Evolutionary conservation across 2,329 filamentous ascomycete species (phyloP), one percentile per base, ranked within the genome.

Genomic region (Hymenoscyphus occultus): DNA sequence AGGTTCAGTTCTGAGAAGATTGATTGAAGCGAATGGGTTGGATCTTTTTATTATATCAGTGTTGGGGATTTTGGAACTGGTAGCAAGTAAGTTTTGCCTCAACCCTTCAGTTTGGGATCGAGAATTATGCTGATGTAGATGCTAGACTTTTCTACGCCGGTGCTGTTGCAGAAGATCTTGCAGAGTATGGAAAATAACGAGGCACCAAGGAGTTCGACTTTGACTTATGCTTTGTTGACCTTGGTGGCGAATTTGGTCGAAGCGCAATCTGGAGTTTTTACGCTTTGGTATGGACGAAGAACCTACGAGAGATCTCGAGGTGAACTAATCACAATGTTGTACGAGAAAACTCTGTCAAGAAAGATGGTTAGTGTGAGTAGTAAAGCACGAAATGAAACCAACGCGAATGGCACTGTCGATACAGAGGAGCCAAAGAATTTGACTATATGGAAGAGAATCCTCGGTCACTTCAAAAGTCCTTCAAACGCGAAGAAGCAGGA

Each of bases 291-390:
- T 73, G 87, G 88, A n/a, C 85, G 93, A 69, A 87, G 93, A 66
- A 86, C 86, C 35, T 97, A 97, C 71, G 93, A 97, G 76, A 81
- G 93, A 65, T 92, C 90, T 5, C 82, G 93, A 59, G 93, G 93
- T 4, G 92, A 96, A 77, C 86, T 94, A 83, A 90, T 94, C 65
- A 93, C 90, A 16, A 92, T 92, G 85, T 82, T 93, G 13, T 92
- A 92, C 72, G 90, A 92, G 72, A 94, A 94, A 76, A 73, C 74
- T 0, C 64, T 76, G 3, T 73, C 72, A 10, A 71, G 74, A 51
- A 76, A 76, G 62, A 71, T 74, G 22, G 67, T 74, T 4, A 72
- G 68, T 59, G 65, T 72, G 2, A 74, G 73, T 60, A 71, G 65
- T n/a, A 74, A 72, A 48, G 65, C 71, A 6, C 54, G 64, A 22